Percentiles rank a stretch among this genome's conserved stretches.
phyloP scores from a whole-genome alignment of 768 basidiomycete species.

The Boletus fagicola region DNA sequence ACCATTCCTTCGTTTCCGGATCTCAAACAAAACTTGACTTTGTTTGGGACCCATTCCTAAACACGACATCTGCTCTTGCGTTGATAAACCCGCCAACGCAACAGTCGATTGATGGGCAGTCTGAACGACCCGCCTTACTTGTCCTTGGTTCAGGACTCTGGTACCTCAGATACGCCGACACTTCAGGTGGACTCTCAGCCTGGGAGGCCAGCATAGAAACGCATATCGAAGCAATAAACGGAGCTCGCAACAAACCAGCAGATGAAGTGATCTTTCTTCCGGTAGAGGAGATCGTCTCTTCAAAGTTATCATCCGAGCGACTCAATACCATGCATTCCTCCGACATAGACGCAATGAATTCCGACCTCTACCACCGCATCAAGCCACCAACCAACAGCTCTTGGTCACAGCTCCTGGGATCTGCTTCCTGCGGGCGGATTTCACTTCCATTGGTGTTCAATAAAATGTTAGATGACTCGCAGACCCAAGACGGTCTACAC shows the following conservation, averaged over 20 bases:
- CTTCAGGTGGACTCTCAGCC: slow-evolving; percentile 69
- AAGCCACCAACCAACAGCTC: slow-evolving; percentile 33
- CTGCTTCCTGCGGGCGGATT: slow-evolving; percentile 36
- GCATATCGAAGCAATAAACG: slow-evolving; percentile 51
- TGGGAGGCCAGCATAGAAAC: slow-evolving; percentile 77
- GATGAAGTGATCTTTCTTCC: slow-evolving; percentile 79
- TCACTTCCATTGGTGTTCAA: slow-evolving; percentile 81
- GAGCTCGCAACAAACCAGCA: slow-evolving; percentile 44
- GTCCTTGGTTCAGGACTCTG: slow-evolving; percentile 86
- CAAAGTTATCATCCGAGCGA: slow-evolving; percentile 63
- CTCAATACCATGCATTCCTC: slow-evolving; percentile 66
- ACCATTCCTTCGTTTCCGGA: slow-evolving; percentile 50
- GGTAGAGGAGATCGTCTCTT: slow-evolving; percentile 65
- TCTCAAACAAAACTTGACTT: slow-evolving; percentile 55
- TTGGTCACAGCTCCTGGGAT: slow-evolving; percentile 30
- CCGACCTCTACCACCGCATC: slow-evolving; percentile 72
- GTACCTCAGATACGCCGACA: slow-evolving; percentile 75
- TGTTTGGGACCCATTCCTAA: slow-evolving; percentile 88
- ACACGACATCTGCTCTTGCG: slow-evolving; percentile 53
- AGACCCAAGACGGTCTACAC: slow-evolving; percentile 86
- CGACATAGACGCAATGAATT: slow-evolving; percentile 91
- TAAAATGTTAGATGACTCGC: slow-evolving; percentile 64
- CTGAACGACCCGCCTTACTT: slow-evolving; percentile 56
- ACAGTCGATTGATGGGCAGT: slow-evolving; percentile 4
- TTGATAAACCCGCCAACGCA: slow-evolving; percentile 35